Evolutionary conservation across 805 yeast genomes (phyloP).

Genomic region (Kluyveromyces starmeri): DNA sequence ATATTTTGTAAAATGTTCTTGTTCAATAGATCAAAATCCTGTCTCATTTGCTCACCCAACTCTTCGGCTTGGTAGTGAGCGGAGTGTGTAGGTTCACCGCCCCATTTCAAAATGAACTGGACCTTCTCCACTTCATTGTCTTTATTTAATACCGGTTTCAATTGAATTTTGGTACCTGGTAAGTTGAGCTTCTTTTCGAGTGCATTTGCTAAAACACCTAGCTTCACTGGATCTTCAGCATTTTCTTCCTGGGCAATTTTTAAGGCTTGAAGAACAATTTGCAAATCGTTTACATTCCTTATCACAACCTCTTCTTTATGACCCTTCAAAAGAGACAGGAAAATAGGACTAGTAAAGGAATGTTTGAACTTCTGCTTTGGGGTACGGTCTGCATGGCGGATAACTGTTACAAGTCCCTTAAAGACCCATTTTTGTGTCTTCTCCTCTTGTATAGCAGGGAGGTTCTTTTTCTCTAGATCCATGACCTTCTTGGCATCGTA

Average conservation of each 20-base stretch:
- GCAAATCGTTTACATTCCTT: slow-evolving; percentile 77
- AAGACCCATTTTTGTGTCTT: slow-evolving; percentile 85
- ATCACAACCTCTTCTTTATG: slow-evolving; percentile 94
- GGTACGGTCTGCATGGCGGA: slow-evolving; percentile 96
- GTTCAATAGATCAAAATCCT: slow-evolving; percentile 79
- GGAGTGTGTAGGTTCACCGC: slow-evolving; percentile 98
- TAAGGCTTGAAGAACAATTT: slow-evolving; percentile 78
- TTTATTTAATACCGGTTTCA: slow-evolving; percentile 73
- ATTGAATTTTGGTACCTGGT: slow-evolving; percentile 94
- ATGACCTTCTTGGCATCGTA: slow-evolving; percentile 47
- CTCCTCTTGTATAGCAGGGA: slow-evolving; percentile 32
- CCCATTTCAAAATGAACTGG: slow-evolving; percentile 95
- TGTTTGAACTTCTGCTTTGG: slow-evolving; percentile 97
- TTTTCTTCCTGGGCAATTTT: slow-evolving; percentile 68
- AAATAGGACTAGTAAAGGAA: slow-evolving; percentile 81
- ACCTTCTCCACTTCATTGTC: slow-evolving; percentile 83
- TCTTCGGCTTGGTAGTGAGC: slow-evolving; percentile 92
- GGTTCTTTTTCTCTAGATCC: slow-evolving; percentile 31
- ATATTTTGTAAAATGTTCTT: slow-evolving; percentile 78
- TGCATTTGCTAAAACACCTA: slow-evolving; percentile 69
- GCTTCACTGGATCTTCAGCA: slow-evolving; percentile 72
- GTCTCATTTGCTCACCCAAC: slow-evolving; percentile 91
- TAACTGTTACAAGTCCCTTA: slow-evolving; percentile 83
- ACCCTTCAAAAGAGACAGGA: slow-evolving; percentile 81
- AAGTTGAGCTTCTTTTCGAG: slow-evolving; percentile 79